Evolutionary conservation across 495 filamentous ascomycete species (phyloP).

Genomic region (Aspergillus olivimuriae): DNA sequence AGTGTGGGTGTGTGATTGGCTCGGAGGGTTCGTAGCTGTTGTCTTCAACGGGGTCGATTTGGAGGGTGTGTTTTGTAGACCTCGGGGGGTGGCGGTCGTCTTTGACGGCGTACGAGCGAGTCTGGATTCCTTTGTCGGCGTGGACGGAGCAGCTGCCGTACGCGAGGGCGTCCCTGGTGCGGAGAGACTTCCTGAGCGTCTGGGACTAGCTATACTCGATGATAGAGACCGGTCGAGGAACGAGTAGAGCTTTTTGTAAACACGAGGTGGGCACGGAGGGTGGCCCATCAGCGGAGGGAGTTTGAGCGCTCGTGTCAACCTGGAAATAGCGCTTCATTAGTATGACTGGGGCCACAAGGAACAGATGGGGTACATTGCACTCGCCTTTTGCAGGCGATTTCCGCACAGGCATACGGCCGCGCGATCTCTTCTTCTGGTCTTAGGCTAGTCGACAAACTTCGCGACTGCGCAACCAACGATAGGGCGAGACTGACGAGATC

Average conservation of each 20-base stretch:
- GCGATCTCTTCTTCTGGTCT: constrained; percentile 87
- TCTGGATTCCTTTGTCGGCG: constrained; percentile 25
- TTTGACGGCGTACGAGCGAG: constrained; percentile 30
- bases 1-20: constrained; percentile 18
- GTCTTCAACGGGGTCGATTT: constrained; percentile 37
- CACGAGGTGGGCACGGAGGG: constrained; percentile 74
- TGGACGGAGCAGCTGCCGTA: constrained; percentile 23
- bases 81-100: constrained; percentile 24
- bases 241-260: constrained; percentile 77
- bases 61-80: constrained; percentile 36
- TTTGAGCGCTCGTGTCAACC: constrained; percentile 75
- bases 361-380: too few species aligned
- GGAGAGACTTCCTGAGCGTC: constrained; percentile 24
- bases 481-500: constrained; percentile 70
- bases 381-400: constrained; percentile 90
- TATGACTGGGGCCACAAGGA: too few species aligned
- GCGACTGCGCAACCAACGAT: constrained; percentile 82
- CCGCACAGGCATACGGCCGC: constrained; percentile 79
- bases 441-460: constrained; percentile 67
- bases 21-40: constrained; percentile 16
- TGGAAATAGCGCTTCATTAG: constrained; percentile 28
- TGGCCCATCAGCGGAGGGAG: constrained; percentile 74
- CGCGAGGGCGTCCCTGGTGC: constrained; percentile 25
- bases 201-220: constrained; percentile 25
- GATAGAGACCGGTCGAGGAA: constrained; percentile 72